Evolutionary conservation across 495 filamentous ascomycete species (phyloP).

Genomic region (Aspergillus biplanus): DNA sequence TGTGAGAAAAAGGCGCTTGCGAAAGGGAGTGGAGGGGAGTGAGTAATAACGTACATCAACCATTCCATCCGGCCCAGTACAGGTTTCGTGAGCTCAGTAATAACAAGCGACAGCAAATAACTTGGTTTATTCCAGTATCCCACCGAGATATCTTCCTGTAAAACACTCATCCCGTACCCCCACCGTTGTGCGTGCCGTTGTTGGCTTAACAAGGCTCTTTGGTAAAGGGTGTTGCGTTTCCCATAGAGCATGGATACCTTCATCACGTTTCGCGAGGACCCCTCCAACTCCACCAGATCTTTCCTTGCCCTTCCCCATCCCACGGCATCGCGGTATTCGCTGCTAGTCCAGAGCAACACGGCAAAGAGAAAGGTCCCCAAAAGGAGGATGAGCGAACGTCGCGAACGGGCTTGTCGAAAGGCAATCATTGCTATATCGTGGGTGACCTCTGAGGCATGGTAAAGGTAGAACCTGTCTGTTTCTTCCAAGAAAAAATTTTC

Average conservation of each 20-base stretch:
- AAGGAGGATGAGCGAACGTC: not conserved
- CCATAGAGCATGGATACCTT: constrained; percentile 42
- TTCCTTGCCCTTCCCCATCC: not conserved
- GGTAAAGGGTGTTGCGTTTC: constrained; percentile 35
- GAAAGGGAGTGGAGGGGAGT: not conserved
- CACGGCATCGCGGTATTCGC: not conserved
- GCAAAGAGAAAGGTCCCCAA: not conserved
- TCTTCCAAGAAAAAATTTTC: too few relatives aligned
- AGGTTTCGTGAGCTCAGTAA: constrained; percentile 47
- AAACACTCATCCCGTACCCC: constrained; percentile 44
- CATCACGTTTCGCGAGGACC: constrained; percentile 16
- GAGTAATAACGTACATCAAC: constrained; percentile 38
- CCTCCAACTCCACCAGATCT: not conserved
- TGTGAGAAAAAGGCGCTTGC: too few relatives aligned
- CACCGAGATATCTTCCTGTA: constrained; percentile 36
- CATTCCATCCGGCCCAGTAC: constrained; percentile 41
- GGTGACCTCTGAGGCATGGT: too few relatives aligned
- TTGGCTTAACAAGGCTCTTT: constrained; percentile 46
- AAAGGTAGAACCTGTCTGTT: too few relatives aligned
- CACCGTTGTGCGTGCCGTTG: constrained; percentile 38
- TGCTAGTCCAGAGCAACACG: not conserved
- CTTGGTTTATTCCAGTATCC: constrained; percentile 48
- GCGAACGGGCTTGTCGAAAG: not conserved
- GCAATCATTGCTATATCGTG: not conserved
- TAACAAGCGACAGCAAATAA: constrained; percentile 44